Base-by-base conservation (phyloP, 2,329 filamentous ascomycete species). In the Rutstroemia sydowiana region DNA sequence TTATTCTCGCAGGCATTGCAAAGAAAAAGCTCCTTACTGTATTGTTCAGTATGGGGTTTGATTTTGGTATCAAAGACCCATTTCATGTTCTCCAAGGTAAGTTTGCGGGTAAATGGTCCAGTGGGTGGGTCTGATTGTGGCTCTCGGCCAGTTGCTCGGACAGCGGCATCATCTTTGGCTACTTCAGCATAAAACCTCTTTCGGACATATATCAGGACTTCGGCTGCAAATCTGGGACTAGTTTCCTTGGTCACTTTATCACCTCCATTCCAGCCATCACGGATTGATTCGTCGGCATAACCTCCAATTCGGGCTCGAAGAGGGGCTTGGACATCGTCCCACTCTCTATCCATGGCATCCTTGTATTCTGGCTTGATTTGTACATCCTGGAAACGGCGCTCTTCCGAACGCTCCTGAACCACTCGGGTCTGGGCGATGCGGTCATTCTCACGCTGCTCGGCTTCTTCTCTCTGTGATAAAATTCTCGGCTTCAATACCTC, bases 61-160 rank as follows among this genome's bases (percentile, higher is more conserved):
- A 93, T 75, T 65, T 88, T 90, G 59, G 79, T 79, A 62, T 91
- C 87, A 65, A 87, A 91, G 28, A 91, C 73, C 81, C 85, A 92
- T 67, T 87, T 91, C 87, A 93, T 90, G 63, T 91, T 89, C 64
- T 92, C 87, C 59, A 93, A 70, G 1, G 84, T 86, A 48, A 92
- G 72, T 63, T 76, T 83, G 64, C 79, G 75, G 23, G 75, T 80
- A 59, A 74, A 78, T 6, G 78, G 73, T 0, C 75, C 77, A 55
- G 76, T 70, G 2, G 71, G 69, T 7, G 75, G 73, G 55, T 84
- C 79, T 9, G 65, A 50, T 26, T 67, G 61, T 4, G 73, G 71
- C 51, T 71, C 57, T 56, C 67, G 70, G 31, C 78, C 74, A 48
- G 74, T 71, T 36, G 72, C 72, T 10, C 68, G 68, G 21, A 73